A percentile compares a stretch with the other conserved stretches of the same genome.
Conservation (phyloP, 129 eudicot genomes). For the Artemisia annua region DNA sequence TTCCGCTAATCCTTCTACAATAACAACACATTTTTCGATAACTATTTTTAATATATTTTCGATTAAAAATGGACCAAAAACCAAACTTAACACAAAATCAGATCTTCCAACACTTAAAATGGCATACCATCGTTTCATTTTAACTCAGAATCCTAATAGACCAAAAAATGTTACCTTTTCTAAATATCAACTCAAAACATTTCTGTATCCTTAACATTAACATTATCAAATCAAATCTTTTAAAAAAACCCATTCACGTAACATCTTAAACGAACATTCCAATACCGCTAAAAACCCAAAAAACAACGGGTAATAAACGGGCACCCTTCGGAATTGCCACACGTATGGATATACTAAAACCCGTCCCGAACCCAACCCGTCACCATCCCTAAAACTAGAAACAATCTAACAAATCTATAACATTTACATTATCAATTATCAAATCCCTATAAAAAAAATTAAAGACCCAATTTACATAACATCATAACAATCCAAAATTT, state of each 20-base stretch:
- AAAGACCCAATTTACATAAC: not conserved
- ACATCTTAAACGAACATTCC: not conserved
- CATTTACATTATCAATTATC: not conserved
- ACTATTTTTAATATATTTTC: not conserved
- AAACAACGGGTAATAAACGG: too few species aligned
- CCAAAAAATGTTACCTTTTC: too few species aligned
- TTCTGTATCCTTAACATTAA: not conserved
- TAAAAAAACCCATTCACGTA: not conserved
- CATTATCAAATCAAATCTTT: not conserved
- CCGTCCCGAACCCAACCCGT: too few species aligned
- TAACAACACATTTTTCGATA: not conserved
- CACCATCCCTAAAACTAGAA: too few species aligned
- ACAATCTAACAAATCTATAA: not conserved
- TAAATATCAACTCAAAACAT: not conserved
- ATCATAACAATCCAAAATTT: not conserved
- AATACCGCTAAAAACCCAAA: too few species aligned
- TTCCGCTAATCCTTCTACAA: not conserved
- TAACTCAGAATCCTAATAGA: too few species aligned
- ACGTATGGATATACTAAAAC: too few species aligned
- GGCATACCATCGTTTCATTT: too few species aligned
- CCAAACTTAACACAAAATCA: not conserved
- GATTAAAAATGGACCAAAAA: not conserved
- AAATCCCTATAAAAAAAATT: too few species aligned
- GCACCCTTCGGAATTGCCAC: too few species aligned
- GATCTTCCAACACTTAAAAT: too few species aligned